Percentiles rank a stretch among this genome's conserved stretches.
Conservation (phyloP, 73 alveolate species). For the Paramecium pentaurelia region DNA sequence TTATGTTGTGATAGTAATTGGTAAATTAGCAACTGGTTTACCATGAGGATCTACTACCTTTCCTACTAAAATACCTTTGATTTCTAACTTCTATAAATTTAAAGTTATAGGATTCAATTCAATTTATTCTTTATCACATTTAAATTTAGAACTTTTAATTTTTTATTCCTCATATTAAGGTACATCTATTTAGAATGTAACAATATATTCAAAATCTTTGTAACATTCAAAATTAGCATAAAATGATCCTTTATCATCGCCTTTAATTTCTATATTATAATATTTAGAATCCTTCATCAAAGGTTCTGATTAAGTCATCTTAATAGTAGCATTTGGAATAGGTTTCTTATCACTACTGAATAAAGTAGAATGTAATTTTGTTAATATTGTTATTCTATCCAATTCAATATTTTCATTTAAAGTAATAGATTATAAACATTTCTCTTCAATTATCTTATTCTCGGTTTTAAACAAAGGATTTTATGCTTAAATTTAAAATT, state of each 20-base stretch:
- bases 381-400: not conserved
- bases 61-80: not conserved
- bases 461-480: not conserved
- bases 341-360: not conserved
- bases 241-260: not conserved
- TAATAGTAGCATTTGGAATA: not conserved
- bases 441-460: not conserved
- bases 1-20: not conserved
- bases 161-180: not conserved
- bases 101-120: not conserved
- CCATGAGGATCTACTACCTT: not conserved
- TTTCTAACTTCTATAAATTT: not conserved
- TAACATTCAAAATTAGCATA: not conserved
- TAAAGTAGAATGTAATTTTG: conserved; percentile 4
- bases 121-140: not conserved
- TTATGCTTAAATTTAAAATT: not conserved
- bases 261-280: not conserved
- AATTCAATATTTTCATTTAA: not conserved
- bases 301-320: not conserved
- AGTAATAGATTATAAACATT: not conserved
- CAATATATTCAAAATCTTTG: not conserved
- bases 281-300: not conserved
- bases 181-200: not conserved
- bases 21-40: not conserved
- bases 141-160: not conserved